phyloP scores from a whole-genome alignment of 176 grass and related monocot genomes.

The Saccharum officinarum region DNA sequence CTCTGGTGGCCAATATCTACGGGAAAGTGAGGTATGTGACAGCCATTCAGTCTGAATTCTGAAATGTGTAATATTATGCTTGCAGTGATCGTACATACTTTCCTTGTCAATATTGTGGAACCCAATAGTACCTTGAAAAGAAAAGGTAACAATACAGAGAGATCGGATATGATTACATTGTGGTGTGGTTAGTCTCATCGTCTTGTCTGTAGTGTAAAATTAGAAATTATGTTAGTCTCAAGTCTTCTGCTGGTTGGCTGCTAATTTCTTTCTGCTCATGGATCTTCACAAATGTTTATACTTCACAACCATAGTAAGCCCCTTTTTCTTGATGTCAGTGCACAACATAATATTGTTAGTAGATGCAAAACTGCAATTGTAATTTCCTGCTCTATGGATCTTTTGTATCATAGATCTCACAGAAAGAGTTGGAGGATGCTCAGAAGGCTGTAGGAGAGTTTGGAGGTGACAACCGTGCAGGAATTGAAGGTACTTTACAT shows the following conservation, averaged over 20 bases:
- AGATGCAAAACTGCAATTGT: conserved; percentile 1
- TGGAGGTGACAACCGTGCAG: conserved; percentile 91
- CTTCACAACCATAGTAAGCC: neutral
- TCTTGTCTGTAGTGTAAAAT: neutral
- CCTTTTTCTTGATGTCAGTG: neutral
- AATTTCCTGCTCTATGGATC: conserved; percentile 16
- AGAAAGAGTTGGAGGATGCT: conserved; percentile 82
- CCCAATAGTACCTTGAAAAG: conserved; percentile 4
- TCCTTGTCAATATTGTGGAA: neutral
- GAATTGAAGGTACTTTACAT: conserved; percentile 95
- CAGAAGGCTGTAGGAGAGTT: conserved; percentile 86
- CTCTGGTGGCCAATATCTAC: conserved; percentile 78
- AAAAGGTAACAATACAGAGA: neutral
- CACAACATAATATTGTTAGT: neutral
- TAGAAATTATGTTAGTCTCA: neutral
- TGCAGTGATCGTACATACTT: neutral
- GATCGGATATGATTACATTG: neutral
- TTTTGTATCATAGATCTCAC: conserved; percentile 65
- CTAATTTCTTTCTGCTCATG: conserved; percentile 10
- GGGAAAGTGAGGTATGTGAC: conserved; percentile 71
- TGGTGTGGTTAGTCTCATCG: neutral
- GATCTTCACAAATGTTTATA: neutral
- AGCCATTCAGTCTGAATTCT: neutral
- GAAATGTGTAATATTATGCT: neutral
- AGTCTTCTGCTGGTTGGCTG: neutral